These are phyloP conservation scores for Drechslerella coelobrocha DNA, from an alignment of 2,329 filamentous ascomycete genomes.

Conservation along the genomic window DNA sequence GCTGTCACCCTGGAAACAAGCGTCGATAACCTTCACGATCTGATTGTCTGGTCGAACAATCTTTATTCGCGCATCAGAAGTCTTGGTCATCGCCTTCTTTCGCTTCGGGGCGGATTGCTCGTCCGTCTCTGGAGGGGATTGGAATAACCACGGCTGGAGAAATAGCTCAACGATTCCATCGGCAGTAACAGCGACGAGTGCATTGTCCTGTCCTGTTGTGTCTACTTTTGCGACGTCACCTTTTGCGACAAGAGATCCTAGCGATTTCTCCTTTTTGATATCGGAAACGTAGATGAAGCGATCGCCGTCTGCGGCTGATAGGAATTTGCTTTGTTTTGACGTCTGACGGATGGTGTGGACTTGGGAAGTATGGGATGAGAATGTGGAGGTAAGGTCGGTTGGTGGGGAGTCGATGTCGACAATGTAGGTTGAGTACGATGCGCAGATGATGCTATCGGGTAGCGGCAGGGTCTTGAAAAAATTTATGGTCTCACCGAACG, in stretches of 20 bases:
- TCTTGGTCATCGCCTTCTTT: constrained; percentile 60
- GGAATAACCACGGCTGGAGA: constrained; percentile 61
- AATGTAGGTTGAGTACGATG: constrained; percentile 62
- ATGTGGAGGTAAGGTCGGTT: constrained; percentile 58
- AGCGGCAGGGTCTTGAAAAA: constrained; percentile 58
- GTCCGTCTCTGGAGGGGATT: constrained; percentile 55
- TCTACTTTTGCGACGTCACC: constrained; percentile 58
- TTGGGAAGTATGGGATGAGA: constrained; percentile 63
- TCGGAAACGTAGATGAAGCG: constrained; percentile 64
- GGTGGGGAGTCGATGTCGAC: constrained; percentile 59
- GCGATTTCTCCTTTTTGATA: constrained; percentile 59
- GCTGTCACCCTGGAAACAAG: constrained; percentile 61
- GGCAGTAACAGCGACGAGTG: constrained; percentile 61
- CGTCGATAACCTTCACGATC: constrained; percentile 60
- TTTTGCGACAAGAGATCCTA: constrained; percentile 62
- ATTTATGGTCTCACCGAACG: constrained; percentile 58
- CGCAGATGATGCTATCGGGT: constrained; percentile 59
- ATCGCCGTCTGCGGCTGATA: constrained; percentile 62
- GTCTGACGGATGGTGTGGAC: constrained; percentile 61
- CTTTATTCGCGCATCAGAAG: constrained; percentile 60
- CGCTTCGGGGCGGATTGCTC: constrained; percentile 55
- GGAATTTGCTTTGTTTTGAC: constrained; percentile 58
- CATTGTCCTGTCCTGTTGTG: constrained; percentile 57
- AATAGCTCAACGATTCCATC: constrained; percentile 64
- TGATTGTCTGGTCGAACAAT: constrained; percentile 60